These are phyloP conservation scores for Polytrichum formosum DNA, from an alignment of 225 moss, liverwort and hornwort species.

Conservation along the genomic window DNA sequence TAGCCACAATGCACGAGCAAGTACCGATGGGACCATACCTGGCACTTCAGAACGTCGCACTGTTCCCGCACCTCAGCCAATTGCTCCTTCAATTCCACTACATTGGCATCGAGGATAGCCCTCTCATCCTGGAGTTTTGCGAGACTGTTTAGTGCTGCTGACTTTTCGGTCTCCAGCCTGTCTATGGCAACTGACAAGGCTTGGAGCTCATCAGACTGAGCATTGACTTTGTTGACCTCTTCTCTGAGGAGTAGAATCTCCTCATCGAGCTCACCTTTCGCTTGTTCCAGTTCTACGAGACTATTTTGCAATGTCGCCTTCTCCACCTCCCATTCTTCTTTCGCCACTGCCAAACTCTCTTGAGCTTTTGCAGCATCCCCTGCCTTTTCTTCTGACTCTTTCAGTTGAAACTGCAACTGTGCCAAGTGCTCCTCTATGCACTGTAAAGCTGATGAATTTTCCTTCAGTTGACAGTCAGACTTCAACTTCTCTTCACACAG, in stretches of 20 bases:
- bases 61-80: constrained; percentile 23
- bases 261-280: constrained; percentile 16
- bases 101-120: not conserved
- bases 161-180: constrained; percentile 6
- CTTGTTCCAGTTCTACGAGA: constrained; percentile 12
- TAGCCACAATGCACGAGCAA: no score
- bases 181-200: not conserved
- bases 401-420: constrained; percentile 10
- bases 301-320: constrained; percentile 18
- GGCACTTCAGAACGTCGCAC: constrained; percentile 15
- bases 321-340: constrained; percentile 43
- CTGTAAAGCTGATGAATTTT: constrained; percentile 10
- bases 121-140: constrained; percentile 2
- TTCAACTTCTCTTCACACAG: constrained; percentile 24
- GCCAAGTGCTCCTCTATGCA: constrained; percentile 32
- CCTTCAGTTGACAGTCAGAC: constrained; percentile 19
- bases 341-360: constrained; percentile 25
- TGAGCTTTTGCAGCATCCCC: constrained; percentile 30
- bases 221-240: constrained; percentile 1
- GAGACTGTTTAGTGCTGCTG: not conserved
- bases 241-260: constrained; percentile 18
- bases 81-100: constrained; percentile 6
- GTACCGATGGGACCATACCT: constrained; percentile 18
- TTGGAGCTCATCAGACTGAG: constrained; percentile 1
- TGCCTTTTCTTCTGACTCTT: constrained; percentile 24